Percentiles rank a stretch among this genome's conserved stretches.
Conservation (phyloP, 768 basidiomycete genomes). For the Chalciporus piperatus region DNA sequence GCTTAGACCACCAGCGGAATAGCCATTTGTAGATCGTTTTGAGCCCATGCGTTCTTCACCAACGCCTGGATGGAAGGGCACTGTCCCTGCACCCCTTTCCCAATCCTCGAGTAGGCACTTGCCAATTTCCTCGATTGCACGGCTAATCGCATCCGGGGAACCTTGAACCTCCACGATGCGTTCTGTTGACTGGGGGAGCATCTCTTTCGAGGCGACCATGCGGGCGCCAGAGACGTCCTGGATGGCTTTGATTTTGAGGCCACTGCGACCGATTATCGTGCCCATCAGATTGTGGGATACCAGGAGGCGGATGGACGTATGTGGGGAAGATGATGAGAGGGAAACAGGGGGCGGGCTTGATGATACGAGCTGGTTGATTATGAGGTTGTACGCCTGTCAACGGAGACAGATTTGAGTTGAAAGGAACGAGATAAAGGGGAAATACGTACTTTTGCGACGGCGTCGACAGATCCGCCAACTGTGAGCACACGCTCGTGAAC, state of each 20-base stretch:
- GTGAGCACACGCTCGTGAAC: constrained; percentile 98
- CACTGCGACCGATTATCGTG: constrained; percentile 93
- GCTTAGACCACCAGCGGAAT: constrained; percentile 42
- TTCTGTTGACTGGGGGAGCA: constrained; percentile 98
- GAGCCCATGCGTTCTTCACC: constrained; percentile 62
- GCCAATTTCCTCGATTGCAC: constrained; percentile 93
- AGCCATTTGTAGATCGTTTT: constrained; percentile 52
- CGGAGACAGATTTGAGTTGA: constrained; percentile 11
- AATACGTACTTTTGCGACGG: constrained; percentile 76
- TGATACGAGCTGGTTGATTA: constrained; percentile 86
- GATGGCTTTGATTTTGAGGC: constrained; percentile 98
- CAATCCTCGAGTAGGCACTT: constrained; percentile 95
- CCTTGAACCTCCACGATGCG: constrained; percentile 98
- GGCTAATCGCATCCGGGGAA: constrained; percentile 85
- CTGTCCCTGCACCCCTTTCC: constrained; percentile 91
- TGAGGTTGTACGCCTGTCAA: constrained; percentile 86
- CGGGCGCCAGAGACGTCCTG: constrained; percentile 94
- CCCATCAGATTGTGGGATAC: constrained; percentile 99
- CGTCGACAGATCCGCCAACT: constrained; percentile 88
- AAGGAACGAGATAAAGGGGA: background rate
- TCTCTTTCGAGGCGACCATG: constrained; percentile 99
- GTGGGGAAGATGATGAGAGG: constrained; percentile 57
- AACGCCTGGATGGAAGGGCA: constrained; percentile 91
- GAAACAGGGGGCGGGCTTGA: constrained; percentile 72
- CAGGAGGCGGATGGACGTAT: constrained; percentile 92